These are phyloP conservation scores for Fusarium redolens DNA, from an alignment of 2,329 filamentous ascomycete genomes.

Conservation along the genomic window DNA sequence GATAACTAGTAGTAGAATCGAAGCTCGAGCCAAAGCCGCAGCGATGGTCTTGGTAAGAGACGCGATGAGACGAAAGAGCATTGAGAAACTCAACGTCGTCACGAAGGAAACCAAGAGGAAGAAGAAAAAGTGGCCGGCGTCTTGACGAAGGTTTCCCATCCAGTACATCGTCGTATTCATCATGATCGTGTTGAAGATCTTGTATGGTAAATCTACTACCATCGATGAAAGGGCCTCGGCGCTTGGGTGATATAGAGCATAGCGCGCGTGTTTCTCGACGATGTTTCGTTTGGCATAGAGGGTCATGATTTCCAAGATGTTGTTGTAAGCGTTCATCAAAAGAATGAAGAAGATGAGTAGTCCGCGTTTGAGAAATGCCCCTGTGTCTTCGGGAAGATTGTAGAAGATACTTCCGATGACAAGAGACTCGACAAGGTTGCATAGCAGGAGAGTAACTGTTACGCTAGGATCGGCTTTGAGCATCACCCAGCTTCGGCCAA, in stretches of 20 bases:
- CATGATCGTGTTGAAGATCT: slow-evolving; percentile 53
- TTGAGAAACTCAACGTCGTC: slow-evolving; percentile 71
- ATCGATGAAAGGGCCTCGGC: slow-evolving; percentile 43
- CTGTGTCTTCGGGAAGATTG: slow-evolving; percentile 19
- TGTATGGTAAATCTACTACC: slow-evolving; percentile 40
- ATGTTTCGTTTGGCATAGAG: slow-evolving; percentile 47
- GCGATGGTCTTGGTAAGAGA: slow-evolving; percentile 43
- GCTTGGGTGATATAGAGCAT: slow-evolving; percentile 50
- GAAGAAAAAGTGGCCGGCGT: slow-evolving; percentile 63
- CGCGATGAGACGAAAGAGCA: slow-evolving; percentile 62
- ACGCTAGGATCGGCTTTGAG: slow-evolving; percentile 39
- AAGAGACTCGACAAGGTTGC: slow-evolving; percentile 37
- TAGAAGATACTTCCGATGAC: slow-evolving; percentile 42
- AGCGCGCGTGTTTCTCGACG: slow-evolving; percentile 50
- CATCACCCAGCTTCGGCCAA: slow-evolving; percentile 38
- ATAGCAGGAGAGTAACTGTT: slow-evolving; percentile 32
- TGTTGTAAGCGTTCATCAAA: slow-evolving; percentile 41
- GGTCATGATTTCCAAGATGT: slow-evolving; percentile 42
- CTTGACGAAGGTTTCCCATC: slow-evolving; percentile 72
- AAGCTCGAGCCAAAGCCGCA: slow-evolving; percentile 42
- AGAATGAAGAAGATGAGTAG: slow-evolving; percentile 37
- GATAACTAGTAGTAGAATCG: slow-evolving; percentile 47
- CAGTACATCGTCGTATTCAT: slow-evolving; percentile 65
- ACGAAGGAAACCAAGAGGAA: slow-evolving; percentile 62
- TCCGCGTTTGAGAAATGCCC: slow-evolving; percentile 15